These are phyloP conservation scores for Populus hybrid DNA, from an alignment of 441 rosid genomes.

Conservation along the genomic window DNA sequence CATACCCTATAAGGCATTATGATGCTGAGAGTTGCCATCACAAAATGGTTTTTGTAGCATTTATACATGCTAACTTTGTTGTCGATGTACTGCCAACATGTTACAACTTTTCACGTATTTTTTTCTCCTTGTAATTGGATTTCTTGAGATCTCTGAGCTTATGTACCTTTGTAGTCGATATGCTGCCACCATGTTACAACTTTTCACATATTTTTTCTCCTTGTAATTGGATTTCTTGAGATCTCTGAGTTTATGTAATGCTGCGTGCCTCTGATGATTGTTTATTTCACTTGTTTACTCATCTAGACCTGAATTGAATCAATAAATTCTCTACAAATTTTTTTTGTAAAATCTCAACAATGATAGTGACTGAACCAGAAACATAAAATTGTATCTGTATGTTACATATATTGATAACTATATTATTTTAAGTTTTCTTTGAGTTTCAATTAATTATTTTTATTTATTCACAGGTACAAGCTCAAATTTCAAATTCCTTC, in stretches of 20 bases:
- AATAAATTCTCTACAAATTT: not conserved
- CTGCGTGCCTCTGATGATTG: not conserved
- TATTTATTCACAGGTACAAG: slow-evolving; percentile 68
- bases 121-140: not conserved
- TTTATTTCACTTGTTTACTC: not conserved
- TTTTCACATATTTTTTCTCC: not conserved
- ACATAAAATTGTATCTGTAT: not conserved
- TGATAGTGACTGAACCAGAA: not conserved
- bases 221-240: not conserved
- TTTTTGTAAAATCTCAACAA: not conserved
- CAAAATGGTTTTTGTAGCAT: not conserved
- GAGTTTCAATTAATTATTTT: slow-evolving; percentile 4
- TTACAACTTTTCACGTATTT: not conserved
- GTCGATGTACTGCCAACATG: not conserved
- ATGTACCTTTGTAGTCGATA: not conserved
- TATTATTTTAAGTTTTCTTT: not conserved
- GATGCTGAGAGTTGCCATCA: not conserved
- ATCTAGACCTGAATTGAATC: not conserved
- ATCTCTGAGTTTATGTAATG: not conserved
- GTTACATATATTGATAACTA: not conserved
- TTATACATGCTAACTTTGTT: not conserved
- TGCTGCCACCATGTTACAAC: not conserved
- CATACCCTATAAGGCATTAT: no score
- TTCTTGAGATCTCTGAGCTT: not conserved
- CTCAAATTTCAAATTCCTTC: slow-evolving; percentile 95